Base-by-base conservation (phyloP, 352 stramenopile genomes). In the Pythium angustatum region DNA sequence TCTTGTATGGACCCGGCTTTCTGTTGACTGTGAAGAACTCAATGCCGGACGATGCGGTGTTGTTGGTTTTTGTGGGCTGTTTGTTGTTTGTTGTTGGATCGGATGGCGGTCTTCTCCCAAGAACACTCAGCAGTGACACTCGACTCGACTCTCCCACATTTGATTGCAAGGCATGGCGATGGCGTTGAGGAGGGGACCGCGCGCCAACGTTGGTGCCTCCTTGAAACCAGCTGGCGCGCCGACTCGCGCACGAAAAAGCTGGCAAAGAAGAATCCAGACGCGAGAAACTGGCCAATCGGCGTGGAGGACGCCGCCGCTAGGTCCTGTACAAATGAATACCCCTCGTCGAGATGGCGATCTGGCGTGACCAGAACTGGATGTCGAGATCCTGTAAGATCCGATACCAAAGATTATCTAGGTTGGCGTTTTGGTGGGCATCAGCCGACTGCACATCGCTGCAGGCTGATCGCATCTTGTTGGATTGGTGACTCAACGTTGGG, bases 191-290 rank as follows among this genome's bases (percentile, higher is more conserved):
- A 15, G 40, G 40, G 40, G n/a, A n/a, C 40, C 40, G 38, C 38
- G 15, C 38, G 11, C 34, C 12, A 41, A 19, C 15, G 38, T 44
- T 47, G 40, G 40, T 47, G 38, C 28, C 9, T 57, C 48, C 59
- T 44, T 41, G 49, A 72, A 44, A 48, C 62, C 47, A 64, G 53
- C 66, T 63, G 57, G 66, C 71, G 52, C 66, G 54, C 51, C 67
- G 70, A 61, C 51, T 60, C 61, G 49, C 43, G 17, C 26, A 21
- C 28, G 14, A 15, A 6, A 24, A 28, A 59, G 28, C 52, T 28
- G 50, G 36, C 15, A 34, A 19, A 15, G 53, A 54, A 62, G 41
- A 54, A 48, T 55, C 56, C 33, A 30, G 34, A 34, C 33, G 40
- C 12, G 6, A 15, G 4, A 12, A n/a, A 38, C 2, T 2, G 17